Percentiles rank a stretch among this genome's conserved stretches.
These are phyloP conservation scores for Colletotrichum abscissum DNA, from an alignment of 2,329 filamentous ascomycete genomes.

Conservation along the genomic window DNA sequence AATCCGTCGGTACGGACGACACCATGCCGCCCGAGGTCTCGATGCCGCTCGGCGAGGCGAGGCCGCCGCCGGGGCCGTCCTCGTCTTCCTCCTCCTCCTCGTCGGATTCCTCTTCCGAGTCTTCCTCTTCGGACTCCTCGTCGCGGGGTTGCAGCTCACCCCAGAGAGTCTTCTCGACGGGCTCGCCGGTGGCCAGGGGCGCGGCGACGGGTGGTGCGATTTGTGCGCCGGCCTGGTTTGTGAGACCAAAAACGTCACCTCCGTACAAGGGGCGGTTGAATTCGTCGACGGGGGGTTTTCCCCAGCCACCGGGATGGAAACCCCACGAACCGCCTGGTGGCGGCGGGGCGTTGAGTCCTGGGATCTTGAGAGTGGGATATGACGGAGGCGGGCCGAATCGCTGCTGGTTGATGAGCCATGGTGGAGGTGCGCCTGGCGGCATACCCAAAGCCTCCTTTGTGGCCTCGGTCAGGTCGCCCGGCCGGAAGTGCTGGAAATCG, in stretches of 20 bases:
- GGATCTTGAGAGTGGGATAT: constrained; percentile 94
- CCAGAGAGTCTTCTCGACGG: constrained; percentile 89
- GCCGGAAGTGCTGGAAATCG: constrained; percentile 88
- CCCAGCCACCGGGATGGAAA: constrained; percentile 94
- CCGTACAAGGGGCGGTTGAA: constrained; percentile 92
- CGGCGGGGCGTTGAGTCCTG: constrained; percentile 92
- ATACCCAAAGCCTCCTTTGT: constrained; percentile 95
- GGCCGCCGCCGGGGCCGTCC: constrained; percentile 73
- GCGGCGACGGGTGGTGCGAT: constrained; percentile 46
- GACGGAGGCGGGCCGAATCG: constrained; percentile 92
- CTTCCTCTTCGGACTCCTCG: constrained; percentile 79
- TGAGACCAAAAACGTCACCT: constrained; percentile 92
- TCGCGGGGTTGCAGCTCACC: constrained; percentile 87
- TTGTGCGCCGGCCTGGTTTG: constrained; percentile 52
- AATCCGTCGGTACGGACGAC: constrained; percentile 85
- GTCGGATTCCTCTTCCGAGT: constrained; percentile 79
- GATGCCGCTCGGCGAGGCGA: constrained; percentile 80
- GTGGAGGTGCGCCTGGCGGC: constrained; percentile 90
- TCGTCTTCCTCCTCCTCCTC: constrained; percentile 73
- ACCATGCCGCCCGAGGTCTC: constrained; percentile 86
- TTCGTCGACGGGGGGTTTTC: constrained; percentile 95
- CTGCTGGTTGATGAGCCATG: constrained; percentile 98
- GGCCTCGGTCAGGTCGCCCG: constrained; percentile 89
- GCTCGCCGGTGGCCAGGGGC: constrained; percentile 70
- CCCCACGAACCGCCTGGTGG: constrained; percentile 93